Evolutionary conservation across 2,329 filamentous ascomycete genomes (phyloP).

Genomic region (Trichoderma citrinoviride): DNA sequence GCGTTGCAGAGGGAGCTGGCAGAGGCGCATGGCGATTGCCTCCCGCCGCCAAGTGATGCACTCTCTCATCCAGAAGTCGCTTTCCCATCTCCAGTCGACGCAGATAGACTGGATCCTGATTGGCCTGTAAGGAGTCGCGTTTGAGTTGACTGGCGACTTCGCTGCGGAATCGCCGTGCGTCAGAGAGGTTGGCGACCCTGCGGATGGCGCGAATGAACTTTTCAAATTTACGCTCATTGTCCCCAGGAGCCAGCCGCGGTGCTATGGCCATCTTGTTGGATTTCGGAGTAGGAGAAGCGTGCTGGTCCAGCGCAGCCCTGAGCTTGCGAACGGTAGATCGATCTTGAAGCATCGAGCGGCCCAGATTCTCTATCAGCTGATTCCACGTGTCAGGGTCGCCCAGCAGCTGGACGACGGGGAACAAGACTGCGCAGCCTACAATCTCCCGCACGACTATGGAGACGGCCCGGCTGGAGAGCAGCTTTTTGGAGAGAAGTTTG

Average conservation of each 20-base stretch:
- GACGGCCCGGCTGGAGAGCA: constrained; percentile 78
- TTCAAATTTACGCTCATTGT: constrained; percentile 91
- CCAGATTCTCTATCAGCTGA: constrained; percentile 86
- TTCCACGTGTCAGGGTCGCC: constrained; percentile 97
- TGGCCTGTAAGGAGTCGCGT: constrained; percentile 73
- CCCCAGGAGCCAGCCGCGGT: constrained; percentile 74
- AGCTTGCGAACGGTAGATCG: constrained; percentile 91
- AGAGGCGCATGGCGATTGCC: constrained; percentile 47
- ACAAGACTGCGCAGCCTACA: constrained; percentile 86
- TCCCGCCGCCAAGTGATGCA: constrained; percentile 73
- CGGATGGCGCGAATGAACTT: constrained; percentile 87
- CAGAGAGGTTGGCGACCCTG: constrained; percentile 85
- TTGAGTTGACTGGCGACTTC: constrained; percentile 91
- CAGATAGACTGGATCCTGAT: constrained; percentile 81
- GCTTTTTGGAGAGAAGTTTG: constrained; percentile 66
- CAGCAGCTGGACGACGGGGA: constrained; percentile 74
- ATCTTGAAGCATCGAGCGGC: constrained; percentile 85
- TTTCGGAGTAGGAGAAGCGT: constrained; percentile 78
- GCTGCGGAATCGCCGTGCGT: constrained; percentile 87
- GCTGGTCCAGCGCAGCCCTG: constrained; percentile 86
- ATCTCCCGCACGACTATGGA: constrained; percentile 82
- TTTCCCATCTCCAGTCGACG: constrained; percentile 90
- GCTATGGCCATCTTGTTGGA: constrained; percentile 64
- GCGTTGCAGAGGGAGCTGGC: constrained; percentile 28
- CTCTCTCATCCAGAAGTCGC: constrained; percentile 82